A percentile compares a stretch with the other conserved stretches of the same genome.
phyloP scores from a whole-genome alignment of 257 asterid species.

The Petrea volubilis region DNA sequence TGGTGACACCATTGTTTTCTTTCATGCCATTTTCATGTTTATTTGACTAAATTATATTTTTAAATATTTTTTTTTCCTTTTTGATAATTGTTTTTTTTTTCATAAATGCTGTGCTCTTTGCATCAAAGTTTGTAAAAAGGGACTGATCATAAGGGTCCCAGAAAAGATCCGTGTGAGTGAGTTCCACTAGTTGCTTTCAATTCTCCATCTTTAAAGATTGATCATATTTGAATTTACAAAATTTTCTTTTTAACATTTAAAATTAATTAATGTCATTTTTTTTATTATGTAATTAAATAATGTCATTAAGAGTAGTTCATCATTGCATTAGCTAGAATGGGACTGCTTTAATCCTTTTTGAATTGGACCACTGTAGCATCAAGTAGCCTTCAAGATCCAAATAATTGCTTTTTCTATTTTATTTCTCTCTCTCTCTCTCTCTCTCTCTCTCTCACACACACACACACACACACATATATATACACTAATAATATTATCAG shows the following conservation, averaged over 20 bases:
- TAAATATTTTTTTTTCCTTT: background rate
- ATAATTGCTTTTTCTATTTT: background rate
- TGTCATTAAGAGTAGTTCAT: slow-evolving; percentile 30
- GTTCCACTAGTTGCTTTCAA: slow-evolving; percentile 18
- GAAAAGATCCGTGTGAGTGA: slow-evolving; percentile 38
- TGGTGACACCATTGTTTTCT: slow-evolving; percentile 31
- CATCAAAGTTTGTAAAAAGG: slow-evolving; percentile 58
- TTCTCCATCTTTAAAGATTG: slow-evolving; percentile 37
- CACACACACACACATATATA: too few relatives aligned
- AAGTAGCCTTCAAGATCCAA: background rate
- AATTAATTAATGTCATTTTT: background rate
- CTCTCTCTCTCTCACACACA: too few relatives aligned
- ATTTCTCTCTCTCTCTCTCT: background rate
- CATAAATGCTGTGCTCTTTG: slow-evolving; percentile 33
- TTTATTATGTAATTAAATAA: background rate
- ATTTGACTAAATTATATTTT: slow-evolving; percentile 18
- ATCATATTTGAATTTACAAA: too few relatives aligned
- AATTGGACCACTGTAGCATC: slow-evolving; percentile 44
- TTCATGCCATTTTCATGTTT: background rate
- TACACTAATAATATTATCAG: too few relatives aligned
- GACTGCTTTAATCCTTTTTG: slow-evolving; percentile 34
- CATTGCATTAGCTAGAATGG: slow-evolving; percentile 42
- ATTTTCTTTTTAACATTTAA: too few relatives aligned
- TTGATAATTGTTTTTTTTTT: background rate
- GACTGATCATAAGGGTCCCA: slow-evolving; percentile 44